Conservation (phyloP, 169 alveolate species). For the Eimeria sp. region DNA sequence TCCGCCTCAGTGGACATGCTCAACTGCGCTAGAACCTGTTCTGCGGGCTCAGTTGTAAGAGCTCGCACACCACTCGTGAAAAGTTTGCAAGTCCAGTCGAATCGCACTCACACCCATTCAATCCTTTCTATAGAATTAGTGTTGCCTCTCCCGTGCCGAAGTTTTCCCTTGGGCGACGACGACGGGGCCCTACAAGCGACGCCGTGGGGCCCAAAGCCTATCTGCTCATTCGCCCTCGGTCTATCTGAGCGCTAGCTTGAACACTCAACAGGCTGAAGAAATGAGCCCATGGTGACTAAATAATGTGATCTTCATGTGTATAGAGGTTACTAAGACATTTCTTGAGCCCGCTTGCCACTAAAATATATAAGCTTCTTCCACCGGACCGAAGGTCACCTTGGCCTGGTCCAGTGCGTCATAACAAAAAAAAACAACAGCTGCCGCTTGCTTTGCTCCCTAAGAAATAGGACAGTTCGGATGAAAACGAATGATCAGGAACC, state of each 20-base stretch:
- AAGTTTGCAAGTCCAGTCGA: background rate
- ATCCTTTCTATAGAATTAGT: background rate
- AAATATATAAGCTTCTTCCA: background rate
- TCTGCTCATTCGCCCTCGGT: constrained; percentile 1
- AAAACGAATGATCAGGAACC: background rate
- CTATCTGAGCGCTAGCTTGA: background rate
- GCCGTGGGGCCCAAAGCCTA: constrained; percentile 25
- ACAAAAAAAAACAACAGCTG: background rate
- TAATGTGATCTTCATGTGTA: too few species aligned
- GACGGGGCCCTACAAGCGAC: constrained; percentile 31
- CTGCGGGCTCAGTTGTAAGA: background rate
- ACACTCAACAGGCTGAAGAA: background rate
- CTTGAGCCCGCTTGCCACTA: background rate
- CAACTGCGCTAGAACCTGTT: constrained; percentile 29
- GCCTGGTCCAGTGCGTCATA: background rate
- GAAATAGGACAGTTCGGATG: background rate
- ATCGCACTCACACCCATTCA: background rate
- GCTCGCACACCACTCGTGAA: background rate
- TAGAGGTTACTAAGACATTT: too few species aligned
- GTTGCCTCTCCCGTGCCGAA: background rate
- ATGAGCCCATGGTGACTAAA: too few species aligned
- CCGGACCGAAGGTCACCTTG: background rate
- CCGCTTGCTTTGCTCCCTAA: background rate
- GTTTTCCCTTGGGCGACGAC: background rate
- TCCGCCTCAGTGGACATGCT: background rate